Conservation (phyloP, 1,139 yeast species). For the Zygoascus hellenicus region DNA sequence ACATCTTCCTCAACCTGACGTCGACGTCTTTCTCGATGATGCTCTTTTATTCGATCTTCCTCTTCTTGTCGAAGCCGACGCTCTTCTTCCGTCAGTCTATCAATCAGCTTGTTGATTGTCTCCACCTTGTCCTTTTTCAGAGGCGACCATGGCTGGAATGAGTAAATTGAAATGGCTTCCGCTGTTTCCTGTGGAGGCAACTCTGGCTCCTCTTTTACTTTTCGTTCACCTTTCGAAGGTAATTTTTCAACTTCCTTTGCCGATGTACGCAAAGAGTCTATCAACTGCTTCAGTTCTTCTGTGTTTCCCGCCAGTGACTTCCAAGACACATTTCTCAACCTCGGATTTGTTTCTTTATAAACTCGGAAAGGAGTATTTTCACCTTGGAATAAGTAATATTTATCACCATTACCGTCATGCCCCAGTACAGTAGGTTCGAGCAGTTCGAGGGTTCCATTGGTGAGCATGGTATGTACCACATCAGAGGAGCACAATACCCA, state of each 20-base stretch:
- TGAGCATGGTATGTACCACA: slow-evolving; percentile 4
- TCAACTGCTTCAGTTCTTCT: slow-evolving; percentile 25
- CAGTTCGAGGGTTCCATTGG: slow-evolving; percentile 17
- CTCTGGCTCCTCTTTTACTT: not conserved
- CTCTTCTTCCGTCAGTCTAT: slow-evolving; percentile 1
- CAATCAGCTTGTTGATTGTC: slow-evolving; percentile 1
- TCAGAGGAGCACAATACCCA: slow-evolving; percentile 32
- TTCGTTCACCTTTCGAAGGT: not conserved
- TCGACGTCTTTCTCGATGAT: slow-evolving; percentile 24
- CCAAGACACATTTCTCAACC: slow-evolving; percentile 31
- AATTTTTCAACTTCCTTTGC: not conserved
- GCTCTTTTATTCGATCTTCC: slow-evolving; percentile 23
- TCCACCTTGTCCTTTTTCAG: not conserved
- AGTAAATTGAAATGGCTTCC: not conserved
- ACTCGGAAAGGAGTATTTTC: slow-evolving; percentile 29
- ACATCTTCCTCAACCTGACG: slow-evolving; percentile 22
- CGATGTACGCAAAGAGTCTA: slow-evolving; percentile 6
- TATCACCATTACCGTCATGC: slow-evolving; percentile 23
- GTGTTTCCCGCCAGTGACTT: slow-evolving; percentile 29
- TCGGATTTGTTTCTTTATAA: slow-evolving; percentile 32
- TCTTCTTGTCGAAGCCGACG: slow-evolving; percentile 23
- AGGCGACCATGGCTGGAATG: slow-evolving; percentile 5
- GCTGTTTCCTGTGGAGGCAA: not conserved
- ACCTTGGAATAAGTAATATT: slow-evolving; percentile 29
- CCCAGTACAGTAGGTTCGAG: slow-evolving; percentile 21